phyloP scores from a whole-genome alignment of 2,329 filamentous ascomycete species.

The Byssoonygena ceratinophila region DNA sequence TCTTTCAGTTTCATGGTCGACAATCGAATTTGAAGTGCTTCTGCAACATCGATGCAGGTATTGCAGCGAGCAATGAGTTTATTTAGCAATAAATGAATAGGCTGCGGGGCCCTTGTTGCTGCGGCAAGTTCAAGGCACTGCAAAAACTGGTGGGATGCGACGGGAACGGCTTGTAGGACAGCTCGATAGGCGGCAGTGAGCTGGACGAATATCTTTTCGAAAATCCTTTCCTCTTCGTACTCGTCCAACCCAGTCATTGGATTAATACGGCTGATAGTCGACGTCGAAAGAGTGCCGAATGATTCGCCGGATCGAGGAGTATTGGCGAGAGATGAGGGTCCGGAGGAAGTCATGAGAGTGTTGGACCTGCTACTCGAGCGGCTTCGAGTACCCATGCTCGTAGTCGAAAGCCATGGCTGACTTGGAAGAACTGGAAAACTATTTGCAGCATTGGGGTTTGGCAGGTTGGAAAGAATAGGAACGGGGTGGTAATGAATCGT shows the following conservation, averaged over 20 bases:
- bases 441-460: constrained; percentile 23
- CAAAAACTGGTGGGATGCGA: constrained; percentile 56
- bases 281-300: constrained; percentile 46
- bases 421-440: constrained; percentile 23
- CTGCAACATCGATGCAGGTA: constrained; percentile 60
- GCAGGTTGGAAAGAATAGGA: constrained; percentile 24
- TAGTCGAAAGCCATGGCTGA: constrained; percentile 19
- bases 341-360: constrained; percentile 40
- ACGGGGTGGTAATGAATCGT: constrained; percentile 38
- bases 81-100: constrained; percentile 56
- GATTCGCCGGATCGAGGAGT: constrained; percentile 77
- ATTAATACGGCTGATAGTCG: constrained; percentile 42
- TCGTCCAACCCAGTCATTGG: constrained; percentile 52
- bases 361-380: constrained; percentile 45
- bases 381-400: constrained; percentile 31
- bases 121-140: constrained; percentile 54
- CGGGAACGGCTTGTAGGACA: constrained; percentile 60
- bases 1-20: constrained; percentile 77
- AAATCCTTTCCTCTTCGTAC: constrained; percentile 65
- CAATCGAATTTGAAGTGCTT: constrained; percentile 60
- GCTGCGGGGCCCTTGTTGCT: constrained; percentile 49
- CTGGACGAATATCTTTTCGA: constrained; percentile 71
- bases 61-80: constrained; percentile 61
- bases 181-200: constrained; percentile 63
- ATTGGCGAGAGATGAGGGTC: constrained; percentile 42